Evolutionary conservation across 495 filamentous ascomycete species (phyloP).

Genomic region (Xylaria grammica): DNA sequence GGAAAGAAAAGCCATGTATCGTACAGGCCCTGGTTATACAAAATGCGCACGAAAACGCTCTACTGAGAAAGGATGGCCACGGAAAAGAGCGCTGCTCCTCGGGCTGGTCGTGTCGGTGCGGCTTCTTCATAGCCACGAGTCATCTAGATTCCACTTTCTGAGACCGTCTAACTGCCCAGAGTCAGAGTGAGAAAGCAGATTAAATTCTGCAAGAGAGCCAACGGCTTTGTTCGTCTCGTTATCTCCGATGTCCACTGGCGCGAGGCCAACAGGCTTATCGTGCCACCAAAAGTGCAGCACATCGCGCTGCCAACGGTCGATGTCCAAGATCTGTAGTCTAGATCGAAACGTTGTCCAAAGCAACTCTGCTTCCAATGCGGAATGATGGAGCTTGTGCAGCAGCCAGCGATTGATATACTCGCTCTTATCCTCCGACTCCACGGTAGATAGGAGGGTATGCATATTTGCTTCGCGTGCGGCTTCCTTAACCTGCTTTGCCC

Average conservation of each 20-base stretch:
- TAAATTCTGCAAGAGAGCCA: constrained; percentile 20
- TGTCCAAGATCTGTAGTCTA: constrained; percentile 42
- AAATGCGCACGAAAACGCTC: neutral
- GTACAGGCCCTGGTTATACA: neutral
- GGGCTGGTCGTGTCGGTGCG: neutral
- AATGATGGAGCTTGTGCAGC: constrained; percentile 50
- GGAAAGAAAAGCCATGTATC: neutral
- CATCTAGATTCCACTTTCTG: constrained; percentile 17
- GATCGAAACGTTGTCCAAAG: constrained; percentile 43
- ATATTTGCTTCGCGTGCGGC: constrained; percentile 38
- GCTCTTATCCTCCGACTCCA: constrained; percentile 37
- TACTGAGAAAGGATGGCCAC: neutral
- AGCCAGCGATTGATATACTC: constrained; percentile 56
- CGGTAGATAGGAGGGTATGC: constrained; percentile 26
- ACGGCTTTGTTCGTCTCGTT: constrained; percentile 24
- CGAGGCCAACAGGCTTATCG: constrained; percentile 41
- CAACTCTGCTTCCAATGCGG: constrained; percentile 49
- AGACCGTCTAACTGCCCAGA: constrained; percentile 15
- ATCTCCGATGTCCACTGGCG: constrained; percentile 29
- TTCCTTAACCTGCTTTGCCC: constrained; percentile 30
- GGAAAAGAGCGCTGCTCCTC: neutral
- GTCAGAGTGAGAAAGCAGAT: constrained; percentile 8
- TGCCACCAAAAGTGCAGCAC: constrained; percentile 50
- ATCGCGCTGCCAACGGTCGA: constrained; percentile 52
- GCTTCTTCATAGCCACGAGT: constrained; percentile 10